phyloP scores from a whole-genome alignment of 2,329 filamentous ascomycete species.

The Alternaria ventricosa region DNA sequence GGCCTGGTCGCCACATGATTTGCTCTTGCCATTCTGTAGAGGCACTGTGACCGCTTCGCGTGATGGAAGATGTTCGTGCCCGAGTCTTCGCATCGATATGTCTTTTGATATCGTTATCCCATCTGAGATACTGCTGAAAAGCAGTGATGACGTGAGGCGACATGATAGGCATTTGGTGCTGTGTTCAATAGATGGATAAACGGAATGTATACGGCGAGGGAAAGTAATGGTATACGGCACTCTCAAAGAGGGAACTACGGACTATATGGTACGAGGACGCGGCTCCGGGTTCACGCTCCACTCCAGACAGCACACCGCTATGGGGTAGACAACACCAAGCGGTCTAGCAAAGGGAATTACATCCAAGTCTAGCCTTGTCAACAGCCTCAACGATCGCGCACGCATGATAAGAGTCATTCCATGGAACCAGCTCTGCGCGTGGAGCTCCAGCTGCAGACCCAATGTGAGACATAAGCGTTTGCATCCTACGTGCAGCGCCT shows the following conservation, averaged over 20 bases:
- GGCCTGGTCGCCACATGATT: background rate
- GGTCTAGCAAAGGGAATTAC: background rate
- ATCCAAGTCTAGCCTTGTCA: background rate
- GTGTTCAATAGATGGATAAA: background rate
- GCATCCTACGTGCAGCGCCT: background rate
- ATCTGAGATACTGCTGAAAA: conserved; percentile 13
- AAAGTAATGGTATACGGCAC: background rate
- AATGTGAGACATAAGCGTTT: conserved; percentile 5
- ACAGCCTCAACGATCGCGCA: background rate
- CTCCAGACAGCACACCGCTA: conserved; percentile 1
- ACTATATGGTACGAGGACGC: background rate
- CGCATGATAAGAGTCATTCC: conserved; percentile 10
- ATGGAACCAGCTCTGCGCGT: background rate
- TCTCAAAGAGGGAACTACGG: background rate
- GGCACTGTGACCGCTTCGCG: background rate
- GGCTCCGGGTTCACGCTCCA: background rate
- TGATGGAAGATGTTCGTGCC: conserved; percentile 8
- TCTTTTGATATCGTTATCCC: conserved; percentile 11
- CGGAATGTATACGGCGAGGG: background rate
- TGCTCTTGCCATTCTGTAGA: background rate
- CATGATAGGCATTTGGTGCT: conserved; percentile 8
- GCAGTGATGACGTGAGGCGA: conserved; percentile 10
- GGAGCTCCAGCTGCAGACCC: background rate
- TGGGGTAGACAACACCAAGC: background rate
- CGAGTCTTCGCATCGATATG: conserved; percentile 12